phyloP scores from a whole-genome alignment of 495 filamentous ascomycete genomes.

The Tuber umbilicatum region DNA sequence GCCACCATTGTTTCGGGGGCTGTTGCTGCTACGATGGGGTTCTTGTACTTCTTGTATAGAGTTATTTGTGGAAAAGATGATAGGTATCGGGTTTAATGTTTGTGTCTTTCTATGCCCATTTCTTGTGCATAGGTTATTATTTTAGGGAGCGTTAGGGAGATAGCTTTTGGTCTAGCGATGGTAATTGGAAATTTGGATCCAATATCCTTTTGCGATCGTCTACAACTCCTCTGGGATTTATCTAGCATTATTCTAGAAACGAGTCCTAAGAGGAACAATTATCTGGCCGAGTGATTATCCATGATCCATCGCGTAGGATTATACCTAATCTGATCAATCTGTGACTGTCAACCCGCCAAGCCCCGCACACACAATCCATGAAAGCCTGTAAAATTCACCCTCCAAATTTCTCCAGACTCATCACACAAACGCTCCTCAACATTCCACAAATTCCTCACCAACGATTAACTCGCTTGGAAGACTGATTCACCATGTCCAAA shows the following conservation, averaged over 20 bases:
- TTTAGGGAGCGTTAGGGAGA: background rate
- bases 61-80: background rate
- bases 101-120: background rate
- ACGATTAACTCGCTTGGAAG: constrained; percentile 60
- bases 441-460: constrained; percentile 58
- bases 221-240: background rate
- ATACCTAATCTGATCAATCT: constrained; percentile 20
- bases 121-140: background rate
- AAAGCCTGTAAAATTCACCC: constrained; percentile 5
- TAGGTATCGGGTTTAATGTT: background rate
- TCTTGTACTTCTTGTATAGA: constrained; percentile 2
- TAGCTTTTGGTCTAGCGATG: background rate
- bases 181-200: background rate
- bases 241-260: background rate
- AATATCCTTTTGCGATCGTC: background rate
- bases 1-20: background rate
- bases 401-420: constrained; percentile 6
- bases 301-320: no score
- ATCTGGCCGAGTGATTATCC: background rate
- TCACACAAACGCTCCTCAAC: constrained; percentile 27
- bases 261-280: background rate
- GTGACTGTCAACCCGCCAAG: constrained; percentile 33
- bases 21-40: background rate
- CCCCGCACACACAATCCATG: constrained; percentile 16
- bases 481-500: constrained; percentile 69